Percentiles rank a stretch among this genome's conserved stretches.
phyloP scores from a whole-genome alignment of 257 asterid genomes.

The Parsonsia alboflavescens region DNA sequence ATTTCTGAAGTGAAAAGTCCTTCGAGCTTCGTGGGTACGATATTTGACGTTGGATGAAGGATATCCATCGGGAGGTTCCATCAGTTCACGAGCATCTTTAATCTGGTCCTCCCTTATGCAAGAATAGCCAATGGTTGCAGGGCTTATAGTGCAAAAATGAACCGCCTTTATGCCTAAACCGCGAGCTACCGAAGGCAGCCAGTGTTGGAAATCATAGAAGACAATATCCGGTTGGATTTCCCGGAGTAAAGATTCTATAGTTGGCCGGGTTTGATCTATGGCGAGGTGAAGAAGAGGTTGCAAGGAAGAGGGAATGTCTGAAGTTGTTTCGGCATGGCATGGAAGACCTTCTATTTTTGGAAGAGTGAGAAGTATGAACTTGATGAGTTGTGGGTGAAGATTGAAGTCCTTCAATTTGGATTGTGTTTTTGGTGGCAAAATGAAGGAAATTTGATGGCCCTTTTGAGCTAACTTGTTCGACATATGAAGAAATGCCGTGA shows the following conservation, averaged over 20 bases:
- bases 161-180: constrained; percentile 10
- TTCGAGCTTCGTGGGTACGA: constrained; percentile 19
- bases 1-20: not conserved
- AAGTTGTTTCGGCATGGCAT: constrained; percentile 38
- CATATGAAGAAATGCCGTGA: constrained; percentile 35
- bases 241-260: constrained; percentile 21
- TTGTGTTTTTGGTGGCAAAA: constrained; percentile 29
- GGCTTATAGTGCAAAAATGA: constrained; percentile 19
- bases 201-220: constrained; percentile 40
- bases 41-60: constrained; percentile 19
- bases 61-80: constrained; percentile 19
- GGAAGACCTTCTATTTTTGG: constrained; percentile 54
- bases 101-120: constrained; percentile 1
- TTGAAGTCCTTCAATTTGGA: constrained; percentile 25
- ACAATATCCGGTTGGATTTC: constrained; percentile 34
- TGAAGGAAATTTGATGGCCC: constrained; percentile 39
- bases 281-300: constrained; percentile 31
- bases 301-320: constrained; percentile 29
- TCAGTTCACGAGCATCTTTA: constrained; percentile 11
- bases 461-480: constrained; percentile 47
- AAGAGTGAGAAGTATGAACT: constrained; percentile 31
- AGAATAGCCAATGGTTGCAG: constrained; percentile 18
- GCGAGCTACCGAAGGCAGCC: constrained; percentile 45
- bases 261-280: constrained; percentile 39
- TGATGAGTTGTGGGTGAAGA: constrained; percentile 32